A percentile compares a stretch with the other conserved stretches of the same genome.
Conservation (phyloP, 1,284 basidiomycete species). For the Hymenochaete sp. region DNA sequence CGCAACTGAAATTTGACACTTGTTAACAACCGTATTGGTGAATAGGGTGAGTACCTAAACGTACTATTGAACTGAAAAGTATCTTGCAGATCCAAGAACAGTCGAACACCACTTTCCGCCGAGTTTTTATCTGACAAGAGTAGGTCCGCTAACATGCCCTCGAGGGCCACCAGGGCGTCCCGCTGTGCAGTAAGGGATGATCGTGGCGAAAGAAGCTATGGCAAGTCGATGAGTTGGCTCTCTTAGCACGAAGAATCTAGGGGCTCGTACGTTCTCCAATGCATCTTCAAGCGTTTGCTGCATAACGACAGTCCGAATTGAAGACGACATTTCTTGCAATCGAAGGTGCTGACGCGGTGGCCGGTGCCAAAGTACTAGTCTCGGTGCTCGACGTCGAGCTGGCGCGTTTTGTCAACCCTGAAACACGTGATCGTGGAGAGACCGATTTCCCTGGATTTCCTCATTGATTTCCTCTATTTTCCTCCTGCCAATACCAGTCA, state of each 20-base stretch:
- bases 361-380: neutral
- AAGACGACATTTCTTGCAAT: too few species aligned
- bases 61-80: constrained; percentile 70
- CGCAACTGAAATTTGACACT: constrained; percentile 38
- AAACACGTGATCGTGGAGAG: too few species aligned
- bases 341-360: neutral
- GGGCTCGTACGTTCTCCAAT: constrained; percentile 61
- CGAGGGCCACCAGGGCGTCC: constrained; percentile 46
- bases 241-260: neutral
- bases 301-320: too few species aligned
- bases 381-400: too few species aligned
- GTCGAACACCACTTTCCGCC: constrained; percentile 27
- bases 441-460: too few species aligned
- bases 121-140: constrained; percentile 37
- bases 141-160: constrained; percentile 49
- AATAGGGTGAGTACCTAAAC: constrained; percentile 28
- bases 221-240: neutral
- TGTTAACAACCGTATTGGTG: neutral
- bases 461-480: too few species aligned
- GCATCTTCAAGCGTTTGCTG: constrained; percentile 39
- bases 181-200: constrained; percentile 41
- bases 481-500: too few species aligned
- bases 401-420: too few species aligned
- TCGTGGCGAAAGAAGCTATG: constrained; percentile 52
- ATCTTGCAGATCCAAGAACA: constrained; percentile 59